Conservation (phyloP, 2,329 filamentous ascomycete species). For the Aspergillus costaricaensis region DNA sequence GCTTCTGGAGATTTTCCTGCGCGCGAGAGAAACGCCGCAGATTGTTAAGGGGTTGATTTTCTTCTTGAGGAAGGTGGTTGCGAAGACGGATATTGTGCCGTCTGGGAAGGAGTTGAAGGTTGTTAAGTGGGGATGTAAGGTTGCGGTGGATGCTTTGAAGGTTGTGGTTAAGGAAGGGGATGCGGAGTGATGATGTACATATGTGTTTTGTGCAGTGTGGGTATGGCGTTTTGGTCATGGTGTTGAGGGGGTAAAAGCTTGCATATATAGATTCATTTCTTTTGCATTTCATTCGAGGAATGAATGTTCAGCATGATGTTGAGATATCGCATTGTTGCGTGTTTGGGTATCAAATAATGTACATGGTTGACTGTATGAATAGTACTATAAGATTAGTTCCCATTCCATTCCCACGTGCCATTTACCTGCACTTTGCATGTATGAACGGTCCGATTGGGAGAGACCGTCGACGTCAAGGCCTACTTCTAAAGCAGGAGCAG, state of each 20-base stretch:
- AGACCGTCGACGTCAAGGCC: neutral
- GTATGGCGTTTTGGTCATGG: slow-evolving; percentile 1
- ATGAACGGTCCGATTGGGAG: neutral
- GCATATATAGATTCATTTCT: neutral
- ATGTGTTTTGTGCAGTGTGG: neutral
- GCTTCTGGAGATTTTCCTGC: slow-evolving; percentile 67
- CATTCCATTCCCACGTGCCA: slow-evolving; percentile 46
- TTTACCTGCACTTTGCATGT: slow-evolving; percentile 13
- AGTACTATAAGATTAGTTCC: slow-evolving; percentile 31
- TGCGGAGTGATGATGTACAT: neutral
- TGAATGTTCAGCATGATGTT: neutral
- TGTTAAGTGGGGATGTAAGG: slow-evolving; percentile 50
- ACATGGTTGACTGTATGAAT: neutral
- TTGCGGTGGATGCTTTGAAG: slow-evolving; percentile 45
- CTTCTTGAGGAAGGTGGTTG: slow-evolving; percentile 75
- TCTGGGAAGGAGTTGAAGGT: slow-evolving; percentile 55
- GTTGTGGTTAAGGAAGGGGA: slow-evolving; percentile 26
- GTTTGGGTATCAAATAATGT: slow-evolving; percentile 4
- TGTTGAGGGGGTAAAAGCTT: slow-evolving; percentile 32
- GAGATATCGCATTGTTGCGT: neutral
- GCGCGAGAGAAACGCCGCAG: slow-evolving; percentile 63
- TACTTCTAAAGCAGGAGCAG: neutral
- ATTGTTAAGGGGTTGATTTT: slow-evolving; percentile 75
- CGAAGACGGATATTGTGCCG: slow-evolving; percentile 61
- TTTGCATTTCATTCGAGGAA: neutral